Evolutionary conservation across 2,329 filamentous ascomycete species (phyloP), one percentile per base, ranked within the genome.

Genomic region (Claviceps humidiphila): DNA sequence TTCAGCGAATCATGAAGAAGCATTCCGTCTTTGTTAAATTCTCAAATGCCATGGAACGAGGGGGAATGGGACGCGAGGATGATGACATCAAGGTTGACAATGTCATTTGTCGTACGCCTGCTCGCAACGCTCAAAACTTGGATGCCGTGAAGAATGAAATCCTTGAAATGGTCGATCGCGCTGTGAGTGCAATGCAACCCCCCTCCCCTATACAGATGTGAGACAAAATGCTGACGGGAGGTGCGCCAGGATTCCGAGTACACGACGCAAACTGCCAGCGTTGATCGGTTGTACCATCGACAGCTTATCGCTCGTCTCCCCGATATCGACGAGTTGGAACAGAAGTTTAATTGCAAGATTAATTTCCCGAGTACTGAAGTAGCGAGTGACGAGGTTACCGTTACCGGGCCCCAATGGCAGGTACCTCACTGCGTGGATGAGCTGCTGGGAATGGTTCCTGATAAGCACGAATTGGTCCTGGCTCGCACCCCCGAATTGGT

Each of bases 11-110:
- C 73, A 98, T 98, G 93, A 97, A 98, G 75, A 97, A 97, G 71
- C 95, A 98, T 70, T 97, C 93, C 0, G 93, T 98, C 59, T 98
- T 98, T 62, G 93, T 98, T 72, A 98, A 98, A 67, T 98, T 98
- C 64, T 95, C 89, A 58, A 98, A 98, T 61, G 93, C 93, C 16
- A 97, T 97, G 90, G 93, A 98, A 65, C 85, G 93, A 64, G 93
- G 66, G 40, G 71, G 90, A 39, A 85, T 94, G 68, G 88, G 89
- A 58, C 90, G 94, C 59, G 90, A 97, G 64, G 93, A 98, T 63
- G 93, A 98, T 64, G 93, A 98, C 65, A 88, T 95, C 71, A 95
- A 96, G 69, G 89, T 97, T 46, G 93, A 98, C 72, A 97, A 98
- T 65, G 93, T 98, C 60, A 96, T 98, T 61, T 98, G 93, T 69